phyloP scores from a whole-genome alignment of 1,139 yeast species.

The Pichia sp. region DNA sequence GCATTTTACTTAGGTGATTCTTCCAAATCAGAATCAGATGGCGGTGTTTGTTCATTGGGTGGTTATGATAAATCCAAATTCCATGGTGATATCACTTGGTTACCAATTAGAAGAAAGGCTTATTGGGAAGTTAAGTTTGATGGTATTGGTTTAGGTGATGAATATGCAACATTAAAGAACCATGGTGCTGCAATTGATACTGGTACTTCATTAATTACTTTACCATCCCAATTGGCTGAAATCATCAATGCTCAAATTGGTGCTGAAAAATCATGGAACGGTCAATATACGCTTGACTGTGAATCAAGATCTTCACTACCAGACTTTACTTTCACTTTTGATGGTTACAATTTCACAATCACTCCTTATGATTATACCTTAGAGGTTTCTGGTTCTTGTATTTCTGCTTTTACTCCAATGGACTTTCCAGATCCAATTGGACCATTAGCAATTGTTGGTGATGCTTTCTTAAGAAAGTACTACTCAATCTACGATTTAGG shows the following conservation, averaged over 20 bases:
- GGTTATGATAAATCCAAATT: constrained; percentile 74
- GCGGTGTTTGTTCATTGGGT: constrained; percentile 93
- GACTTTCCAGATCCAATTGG: constrained; percentile 97
- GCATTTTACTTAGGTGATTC: constrained; percentile 86
- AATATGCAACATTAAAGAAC: constrained; percentile 70
- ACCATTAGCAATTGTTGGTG: constrained; percentile 93
- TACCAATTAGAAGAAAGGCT: constrained; percentile 98
- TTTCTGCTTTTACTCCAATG: constrained; percentile 93
- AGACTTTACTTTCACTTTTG: constrained; percentile 81
- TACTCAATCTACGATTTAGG: constrained; percentile 90
- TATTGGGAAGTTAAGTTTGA: constrained; percentile 97
- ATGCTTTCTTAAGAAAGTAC: constrained; percentile 90
- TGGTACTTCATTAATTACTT: constrained; percentile 91
- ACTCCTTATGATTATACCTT: constrained; percentile 84
- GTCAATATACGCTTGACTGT: constrained; percentile 92
- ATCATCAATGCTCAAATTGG: constrained; percentile 92
- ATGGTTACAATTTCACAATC: constrained; percentile 86
- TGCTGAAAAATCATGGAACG: constrained; percentile 94
- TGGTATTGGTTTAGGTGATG: constrained; percentile 85
- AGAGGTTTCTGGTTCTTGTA: constrained; percentile 90
- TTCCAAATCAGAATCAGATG: constrained; percentile 54
- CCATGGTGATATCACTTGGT: constrained; percentile 81
- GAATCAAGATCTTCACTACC: constrained; percentile 75
- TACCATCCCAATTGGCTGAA: constrained; percentile 93
- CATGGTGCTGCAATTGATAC: constrained; percentile 98